Evolutionary conservation across 805 yeast species (phyloP).

Genomic region (Candida tammaniensis): DNA sequence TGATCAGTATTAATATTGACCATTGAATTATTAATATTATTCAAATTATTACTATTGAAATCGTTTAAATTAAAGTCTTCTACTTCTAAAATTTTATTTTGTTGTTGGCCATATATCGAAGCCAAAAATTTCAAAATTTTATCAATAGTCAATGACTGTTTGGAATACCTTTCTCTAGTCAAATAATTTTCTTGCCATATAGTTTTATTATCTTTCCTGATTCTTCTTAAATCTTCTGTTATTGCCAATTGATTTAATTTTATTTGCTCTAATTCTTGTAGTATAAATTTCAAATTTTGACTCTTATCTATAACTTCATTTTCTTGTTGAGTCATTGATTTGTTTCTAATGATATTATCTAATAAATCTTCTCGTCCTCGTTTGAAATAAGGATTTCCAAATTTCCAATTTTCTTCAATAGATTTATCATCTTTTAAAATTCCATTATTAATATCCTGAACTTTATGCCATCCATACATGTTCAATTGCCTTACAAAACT

Average conservation of each 20-base stretch:
- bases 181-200: conserved; percentile 87
- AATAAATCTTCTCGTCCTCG: conserved; percentile 79
- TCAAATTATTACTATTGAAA: conserved; percentile 12
- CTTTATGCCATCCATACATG: conserved; percentile 99
- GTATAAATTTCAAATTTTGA: conserved; percentile 49
- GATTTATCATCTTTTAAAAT: conserved; percentile 46
- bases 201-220: conserved; percentile 82
- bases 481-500: conserved; percentile 92
- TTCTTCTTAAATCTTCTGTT: conserved; percentile 78
- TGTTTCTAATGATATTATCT: conserved; percentile 81
- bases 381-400: conserved; percentile 76
- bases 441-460: conserved; percentile 86
- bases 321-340: conserved; percentile 28
- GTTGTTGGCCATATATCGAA: conserved; percentile 61
- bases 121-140: conserved; percentile 86
- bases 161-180: conserved; percentile 79
- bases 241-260: conserved; percentile 77
- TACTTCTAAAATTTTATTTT: conserved; percentile 39
- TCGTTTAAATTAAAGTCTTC: conserved; percentile 19
- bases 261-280: conserved; percentile 72
- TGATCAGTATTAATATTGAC: background rate
- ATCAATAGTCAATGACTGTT: conserved; percentile 85
- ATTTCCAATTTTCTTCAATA: conserved; percentile 86
- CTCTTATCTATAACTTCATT: conserved; percentile 18
- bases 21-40: background rate